A percentile compares a stretch with the other conserved stretches of the same genome.
phyloP scores from a whole-genome alignment of 148 eudicot genomes.

The Fagopyrum tataricum region DNA sequence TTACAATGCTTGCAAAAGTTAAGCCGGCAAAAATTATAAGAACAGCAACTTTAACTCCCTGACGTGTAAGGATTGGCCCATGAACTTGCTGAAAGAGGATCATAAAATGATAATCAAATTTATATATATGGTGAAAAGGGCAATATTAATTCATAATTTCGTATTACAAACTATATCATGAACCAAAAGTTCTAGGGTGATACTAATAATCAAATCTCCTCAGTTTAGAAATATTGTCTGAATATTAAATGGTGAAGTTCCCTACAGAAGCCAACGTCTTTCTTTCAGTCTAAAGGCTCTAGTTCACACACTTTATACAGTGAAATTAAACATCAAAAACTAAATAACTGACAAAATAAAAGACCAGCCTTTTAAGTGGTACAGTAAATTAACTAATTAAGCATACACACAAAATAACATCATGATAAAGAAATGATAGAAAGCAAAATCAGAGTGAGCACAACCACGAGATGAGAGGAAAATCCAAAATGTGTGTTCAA shows the following conservation, averaged over 20 bases:
- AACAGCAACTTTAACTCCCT: conserved; percentile 49
- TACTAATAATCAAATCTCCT: background rate
- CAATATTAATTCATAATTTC: background rate
- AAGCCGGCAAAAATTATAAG: conserved; percentile 40
- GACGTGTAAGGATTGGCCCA: conserved; percentile 37
- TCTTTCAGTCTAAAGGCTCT: background rate
- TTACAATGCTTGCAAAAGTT: conserved; percentile 53
- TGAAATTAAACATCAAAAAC: background rate
- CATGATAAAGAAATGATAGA: background rate
- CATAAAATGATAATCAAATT: background rate
- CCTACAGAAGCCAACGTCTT: background rate
- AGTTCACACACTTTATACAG: background rate
- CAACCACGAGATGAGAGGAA: background rate
- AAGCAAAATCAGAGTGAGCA: background rate
- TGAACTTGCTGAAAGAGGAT: conserved; percentile 43
- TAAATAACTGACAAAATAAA: background rate
- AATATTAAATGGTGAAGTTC: background rate
- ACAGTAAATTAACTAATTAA: background rate
- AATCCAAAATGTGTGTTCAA: background rate
- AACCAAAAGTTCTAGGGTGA: background rate
- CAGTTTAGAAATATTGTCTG: background rate
- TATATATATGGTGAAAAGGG: background rate
- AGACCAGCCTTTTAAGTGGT: background rate
- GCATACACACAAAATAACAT: background rate
- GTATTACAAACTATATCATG: background rate